Evolutionary conservation across 257 asterid genomes (phyloP).

Genomic region (Solanum tarapatanum): DNA sequence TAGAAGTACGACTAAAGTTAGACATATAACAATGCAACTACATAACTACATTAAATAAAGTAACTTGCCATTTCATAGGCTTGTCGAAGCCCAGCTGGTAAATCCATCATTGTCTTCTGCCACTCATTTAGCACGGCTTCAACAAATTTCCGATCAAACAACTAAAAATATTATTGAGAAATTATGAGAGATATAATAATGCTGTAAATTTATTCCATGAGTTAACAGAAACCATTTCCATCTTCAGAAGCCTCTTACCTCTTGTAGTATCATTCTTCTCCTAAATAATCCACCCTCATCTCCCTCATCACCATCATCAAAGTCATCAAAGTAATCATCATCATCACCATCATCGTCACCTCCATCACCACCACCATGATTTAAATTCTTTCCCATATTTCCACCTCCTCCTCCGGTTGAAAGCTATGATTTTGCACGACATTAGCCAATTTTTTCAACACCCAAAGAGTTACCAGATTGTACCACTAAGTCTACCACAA

Average conservation of each 20-base stretch:
- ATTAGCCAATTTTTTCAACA: neutral
- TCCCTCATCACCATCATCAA: slow-evolving; percentile 96
- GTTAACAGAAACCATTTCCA: neutral
- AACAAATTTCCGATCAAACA: slow-evolving; percentile 83
- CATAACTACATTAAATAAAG: neutral
- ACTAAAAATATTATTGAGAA: slow-evolving; percentile 19
- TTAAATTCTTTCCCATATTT: slow-evolving; percentile 71
- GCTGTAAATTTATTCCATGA: neutral
- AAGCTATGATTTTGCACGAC: slow-evolving; percentile 31
- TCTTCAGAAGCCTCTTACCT: slow-evolving; percentile 35
- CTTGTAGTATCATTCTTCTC: slow-evolving; percentile 66
- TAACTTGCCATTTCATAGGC: slow-evolving; percentile 86
- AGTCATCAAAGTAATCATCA: slow-evolving; percentile 90
- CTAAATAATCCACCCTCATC: slow-evolving; percentile 91
- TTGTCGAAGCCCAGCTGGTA: slow-evolving; percentile 94
- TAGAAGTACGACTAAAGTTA: slow-evolving; percentile 14
- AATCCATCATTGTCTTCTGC: slow-evolving; percentile 97
- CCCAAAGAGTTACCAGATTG: neutral
- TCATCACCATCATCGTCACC: slow-evolving; percentile 97
- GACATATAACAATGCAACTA: neutral
- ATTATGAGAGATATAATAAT: neutral
- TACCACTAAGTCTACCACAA: neutral
- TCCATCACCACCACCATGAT: slow-evolving; percentile 95
- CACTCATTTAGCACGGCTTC: slow-evolving; percentile 95
- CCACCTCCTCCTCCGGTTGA: slow-evolving; percentile 93